These are phyloP conservation scores for Penicillium sp. DNA, from an alignment of 2,329 filamentous ascomycete species.

Conservation along the genomic window DNA sequence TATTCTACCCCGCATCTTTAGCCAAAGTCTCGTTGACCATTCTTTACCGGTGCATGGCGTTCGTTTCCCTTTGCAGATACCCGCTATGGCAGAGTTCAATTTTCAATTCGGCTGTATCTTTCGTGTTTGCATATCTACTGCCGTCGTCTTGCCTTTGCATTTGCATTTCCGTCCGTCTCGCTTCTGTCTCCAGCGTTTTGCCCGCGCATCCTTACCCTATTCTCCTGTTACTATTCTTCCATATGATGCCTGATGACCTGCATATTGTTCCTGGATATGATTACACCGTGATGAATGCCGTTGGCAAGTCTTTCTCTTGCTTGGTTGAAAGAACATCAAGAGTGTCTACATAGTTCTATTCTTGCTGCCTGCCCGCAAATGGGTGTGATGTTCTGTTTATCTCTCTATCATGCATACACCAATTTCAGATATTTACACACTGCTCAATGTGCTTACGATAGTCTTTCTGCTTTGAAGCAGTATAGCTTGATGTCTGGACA, in stretches of 20 bases:
- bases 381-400: background rate
- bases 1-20: background rate
- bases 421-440: background rate
- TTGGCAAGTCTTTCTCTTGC: background rate
- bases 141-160: background rate
- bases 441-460: background rate
- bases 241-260: slow-evolving; percentile 17
- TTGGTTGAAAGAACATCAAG: background rate
- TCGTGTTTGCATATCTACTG: slow-evolving; percentile 3
- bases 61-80: slow-evolving; percentile 21
- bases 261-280: slow-evolving; percentile 11
- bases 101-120: slow-evolving; percentile 9
- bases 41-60: slow-evolving; percentile 20
- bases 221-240: background rate
- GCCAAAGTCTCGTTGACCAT: slow-evolving; percentile 10
- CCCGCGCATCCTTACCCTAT: background rate
- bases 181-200: background rate
- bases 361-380: background rate
- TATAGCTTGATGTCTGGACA: too few species aligned
- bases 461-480: too few species aligned
- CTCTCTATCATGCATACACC: background rate
- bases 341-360: background rate
- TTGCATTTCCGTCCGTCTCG: background rate
- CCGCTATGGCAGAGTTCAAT: slow-evolving; percentile 17
- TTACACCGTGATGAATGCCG: slow-evolving; percentile 1